Evolutionary conservation across 352 stramenopile genomes (phyloP), one percentile per base, ranked within the genome.

Genomic region (Aphanomyces euteiches): DNA sequence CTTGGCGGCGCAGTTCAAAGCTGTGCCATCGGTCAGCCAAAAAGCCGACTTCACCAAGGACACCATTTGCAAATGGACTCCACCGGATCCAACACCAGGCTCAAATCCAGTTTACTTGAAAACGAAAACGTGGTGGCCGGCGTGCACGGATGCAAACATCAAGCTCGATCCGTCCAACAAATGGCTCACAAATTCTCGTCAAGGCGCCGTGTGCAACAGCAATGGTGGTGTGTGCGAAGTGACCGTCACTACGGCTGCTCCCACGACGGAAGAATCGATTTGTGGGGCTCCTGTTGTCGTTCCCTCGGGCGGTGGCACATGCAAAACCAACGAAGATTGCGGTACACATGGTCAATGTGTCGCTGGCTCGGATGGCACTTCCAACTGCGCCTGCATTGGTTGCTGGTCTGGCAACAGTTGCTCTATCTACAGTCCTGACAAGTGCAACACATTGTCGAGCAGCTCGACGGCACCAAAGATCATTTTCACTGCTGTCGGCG

Each of bases 371-470:
- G 87, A 85, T 57, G 81, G 78, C 8, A 41, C 39, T 12, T 19
- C 10, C 41, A 76, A 79, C 47, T 95, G 87, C 79, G 82, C 66
- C 61, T 95, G 87, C 57, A 64, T 90, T 58, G 78, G 82, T 0
- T 95, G 87, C 72, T 95, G 89, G 78, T 90, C 81, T 10, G 87
- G 87, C n/a, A 79, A 72, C 4, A 77, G 88, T 56, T 95, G 87
- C 78, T 90, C 81, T 36, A 79, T 95, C 17, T 87, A 88, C 69
- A 85, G 92, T 72, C 87, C 84, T 53, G 78, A 70, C 19, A 80
- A 78, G 7, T 95, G 85, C 68, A 85, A 77, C 63, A 82, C 82
- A 47, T 75, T 95, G 17, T 75, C 74, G 21, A 92, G 81, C 72
- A 89, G 77, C 53, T 69, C 79, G 38, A 72, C 74, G 34, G 87